Evolutionary conservation across 169 alveolate species (phyloP), one percentile per base, ranked within the genome.

Genomic region (Cytauxzoon felis): DNA sequence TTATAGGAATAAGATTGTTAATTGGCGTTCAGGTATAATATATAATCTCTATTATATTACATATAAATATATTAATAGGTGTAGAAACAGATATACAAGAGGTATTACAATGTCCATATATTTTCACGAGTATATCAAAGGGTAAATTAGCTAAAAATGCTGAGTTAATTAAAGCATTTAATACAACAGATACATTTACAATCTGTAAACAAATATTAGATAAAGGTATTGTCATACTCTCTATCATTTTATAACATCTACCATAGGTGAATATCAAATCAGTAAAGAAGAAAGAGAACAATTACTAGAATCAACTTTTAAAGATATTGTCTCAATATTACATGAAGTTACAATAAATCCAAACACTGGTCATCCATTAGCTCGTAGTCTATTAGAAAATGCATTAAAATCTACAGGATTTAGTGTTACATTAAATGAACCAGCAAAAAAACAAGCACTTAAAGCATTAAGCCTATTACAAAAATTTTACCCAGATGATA

Each of bases 1-100:
- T 73, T 96, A 94, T 73, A 94, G 92, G 66, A 96, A 96, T 70
- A 96, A 96, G 72, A 93, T 95, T 5, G 81, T 90, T 53, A 94
- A 96, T 78, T 96, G 98, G 97, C 69, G 97, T 43, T 76, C 86
- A 43, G 86, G 83, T 73, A 87, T 71, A 60, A 51, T 11, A 48
- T 24, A 34, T 63, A 23, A 3, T 29, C 23, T 11, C 1, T 13
- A 18, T 52, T 41, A 3, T 47, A n/a, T 63, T 23, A 11, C 24
- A 24, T 48, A 13, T 58, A 41, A 27, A 48, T 33, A 40, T 27
- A 33, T 26, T 58, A 38, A 32, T 54, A 84, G 96, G 97, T n/a
- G 70, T 72, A 29, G 98, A 94, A 78, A 82, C 85, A 56, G 96
- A 95, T 66, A 78, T 95, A 43, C 92, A 90, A 58, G 98, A 95